Conservation (phyloP, 164 flowering plant genomes). For the Tetracentron sinense region DNA sequence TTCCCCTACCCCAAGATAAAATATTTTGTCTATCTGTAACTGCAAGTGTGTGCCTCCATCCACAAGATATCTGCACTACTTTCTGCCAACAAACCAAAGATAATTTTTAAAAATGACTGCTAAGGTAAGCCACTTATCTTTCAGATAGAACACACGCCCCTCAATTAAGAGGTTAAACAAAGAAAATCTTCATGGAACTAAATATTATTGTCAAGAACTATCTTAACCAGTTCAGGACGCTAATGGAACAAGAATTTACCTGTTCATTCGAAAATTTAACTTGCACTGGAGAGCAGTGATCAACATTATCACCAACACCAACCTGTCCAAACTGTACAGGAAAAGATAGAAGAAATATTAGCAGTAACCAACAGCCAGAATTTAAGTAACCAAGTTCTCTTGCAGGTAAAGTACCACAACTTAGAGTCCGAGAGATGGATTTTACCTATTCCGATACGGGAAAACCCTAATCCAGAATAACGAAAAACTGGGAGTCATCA, state of each 20-base stretch:
- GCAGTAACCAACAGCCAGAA: not conserved
- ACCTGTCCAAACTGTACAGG: conserved; percentile 86
- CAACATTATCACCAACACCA: conserved; percentile 78
- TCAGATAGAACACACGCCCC: not conserved
- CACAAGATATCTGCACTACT: conserved; percentile 66
- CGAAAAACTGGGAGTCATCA: no score
- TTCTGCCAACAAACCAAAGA: conserved; percentile 31
- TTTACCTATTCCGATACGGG: no score
- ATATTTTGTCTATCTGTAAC: conserved; percentile 57
- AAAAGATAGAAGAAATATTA: conserved; percentile 3
- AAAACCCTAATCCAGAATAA: no score
- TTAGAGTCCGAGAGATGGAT: no score
- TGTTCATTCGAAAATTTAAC: no score
- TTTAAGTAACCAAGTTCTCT: no score
- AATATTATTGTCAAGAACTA: no score
- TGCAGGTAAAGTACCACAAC: no score
- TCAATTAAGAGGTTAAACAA: not conserved
- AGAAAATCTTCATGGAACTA: no score
- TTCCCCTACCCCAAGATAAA: conserved; percentile 81
- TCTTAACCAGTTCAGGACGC: no score
- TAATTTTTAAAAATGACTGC: not conserved
- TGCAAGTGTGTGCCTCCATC: conserved; percentile 81
- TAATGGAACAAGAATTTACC: no score
- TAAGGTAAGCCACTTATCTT: not conserved
- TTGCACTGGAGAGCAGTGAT: conserved; percentile 81